Evolutionary conservation across 352 stramenopile species (phyloP), one percentile per base, ranked within the genome.

Genomic region (Pythium pyrilobum): DNA sequence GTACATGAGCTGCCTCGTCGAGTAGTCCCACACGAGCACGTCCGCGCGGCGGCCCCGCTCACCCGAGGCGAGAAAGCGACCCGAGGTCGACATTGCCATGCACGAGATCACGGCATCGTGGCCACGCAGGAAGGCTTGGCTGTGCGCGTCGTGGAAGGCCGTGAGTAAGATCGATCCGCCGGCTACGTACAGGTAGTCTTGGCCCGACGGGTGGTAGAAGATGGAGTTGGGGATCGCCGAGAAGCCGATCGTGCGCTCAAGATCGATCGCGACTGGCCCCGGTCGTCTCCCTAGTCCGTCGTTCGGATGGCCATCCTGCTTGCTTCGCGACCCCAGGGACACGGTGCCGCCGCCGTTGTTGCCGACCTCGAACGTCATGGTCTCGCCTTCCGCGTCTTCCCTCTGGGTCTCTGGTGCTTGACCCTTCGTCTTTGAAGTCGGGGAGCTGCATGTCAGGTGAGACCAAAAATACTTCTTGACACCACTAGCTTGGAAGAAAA

Each of bases 191-290:
- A 97, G 59, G 55, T 92, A 96, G 25, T 97, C 78, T 16, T 66
- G 63, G 0, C 74, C 83, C 0, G 64, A 79, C 12, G 91, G 89
- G 25, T 96, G 89, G 45, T 87, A 96, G 59, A 92, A 78, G 44
- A 97, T 71, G 1, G 81, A 76, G n/a, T 91, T 87, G 9, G 74
- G 71, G 21, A 96, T 66, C 4, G 81, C 71, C 4, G 78, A 92
- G 57, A 94, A 92, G 8, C 89, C 92, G 53, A 98, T 97, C n/a
- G 85, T 92, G 66, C 96, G 91, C 64, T 97, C 88, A 33, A 97
- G 68, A 52, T 97, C 91, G 31, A 97, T 89, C 15, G 64, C 47
- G n/a, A 63, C 31, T 1, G 60, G 28, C 3, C 18, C 27, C 8
- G 21, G 4, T 32, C 38, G 48, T 37, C 28, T 25, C 16, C 18